Evolutionary conservation across 495 filamentous ascomycete species (phyloP).

Genomic region (Penicillium coffeae): DNA sequence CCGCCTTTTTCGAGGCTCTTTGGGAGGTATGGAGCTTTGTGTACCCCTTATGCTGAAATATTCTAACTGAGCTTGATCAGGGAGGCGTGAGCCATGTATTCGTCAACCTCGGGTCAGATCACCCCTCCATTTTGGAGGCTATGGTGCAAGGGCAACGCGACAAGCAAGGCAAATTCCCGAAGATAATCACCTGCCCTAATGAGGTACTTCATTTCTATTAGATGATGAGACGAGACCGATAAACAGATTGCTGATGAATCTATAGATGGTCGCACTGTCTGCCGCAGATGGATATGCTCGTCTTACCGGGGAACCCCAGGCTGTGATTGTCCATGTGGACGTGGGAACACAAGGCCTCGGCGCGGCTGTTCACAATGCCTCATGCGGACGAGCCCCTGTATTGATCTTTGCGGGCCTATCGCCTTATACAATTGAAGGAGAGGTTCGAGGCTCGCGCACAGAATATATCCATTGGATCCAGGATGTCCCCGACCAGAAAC

Average conservation of each 20-base stretch:
- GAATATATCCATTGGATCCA: conserved; percentile 99
- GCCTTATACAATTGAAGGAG: conserved; percentile 87
- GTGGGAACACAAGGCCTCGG: conserved; percentile 91
- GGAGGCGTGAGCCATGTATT: conserved; percentile 87
- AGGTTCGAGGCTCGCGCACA: conserved; percentile 80
- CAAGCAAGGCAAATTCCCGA: conserved; percentile 66
- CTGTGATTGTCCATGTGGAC: conserved; percentile 93
- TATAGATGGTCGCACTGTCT: conserved; percentile 91
- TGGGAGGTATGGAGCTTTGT: conserved; percentile 56
- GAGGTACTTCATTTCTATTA: conserved; percentile 42
- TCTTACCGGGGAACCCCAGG: conserved; percentile 78
- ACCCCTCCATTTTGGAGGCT: conserved; percentile 91
- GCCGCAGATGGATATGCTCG: conserved; percentile 96
- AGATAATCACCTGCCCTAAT: conserved; percentile 90
- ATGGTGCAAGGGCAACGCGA: conserved; percentile 83
- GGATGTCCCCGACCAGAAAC: conserved; percentile 91
- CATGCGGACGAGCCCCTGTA: conserved; percentile 79
- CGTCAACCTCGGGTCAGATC: conserved; percentile 93
- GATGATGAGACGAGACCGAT: neutral
- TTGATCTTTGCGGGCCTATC: conserved; percentile 88
- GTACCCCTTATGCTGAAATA: neutral
- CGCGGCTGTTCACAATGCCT: conserved; percentile 89
- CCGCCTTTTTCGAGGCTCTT: conserved; percentile 92
- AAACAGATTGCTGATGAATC: conserved; percentile 29
- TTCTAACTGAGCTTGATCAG: too few species aligned